Conservation (phyloP, 345 rosid species). For the Luvunga scandens region DNA sequence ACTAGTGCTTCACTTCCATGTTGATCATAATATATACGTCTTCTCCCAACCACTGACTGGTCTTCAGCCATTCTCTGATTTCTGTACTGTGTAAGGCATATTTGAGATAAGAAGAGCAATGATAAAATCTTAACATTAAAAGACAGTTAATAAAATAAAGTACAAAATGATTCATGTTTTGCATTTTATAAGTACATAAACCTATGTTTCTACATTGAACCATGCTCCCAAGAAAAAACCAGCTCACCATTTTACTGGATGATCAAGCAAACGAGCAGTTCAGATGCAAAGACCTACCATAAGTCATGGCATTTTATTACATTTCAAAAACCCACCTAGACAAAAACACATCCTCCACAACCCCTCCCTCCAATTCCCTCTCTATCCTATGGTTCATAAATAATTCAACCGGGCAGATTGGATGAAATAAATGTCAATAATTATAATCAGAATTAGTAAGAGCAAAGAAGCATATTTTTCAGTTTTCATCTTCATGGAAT, state of each 20-base stretch:
- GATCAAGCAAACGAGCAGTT: background rate
- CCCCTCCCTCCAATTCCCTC: background rate
- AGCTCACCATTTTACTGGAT: background rate
- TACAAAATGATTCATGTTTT: background rate
- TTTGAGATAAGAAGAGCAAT: conserved; percentile 38
- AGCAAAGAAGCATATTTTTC: background rate
- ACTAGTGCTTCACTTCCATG: conserved; percentile 93
- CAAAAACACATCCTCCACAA: background rate
- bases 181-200: background rate
- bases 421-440: background rate
- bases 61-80: conserved; percentile 99
- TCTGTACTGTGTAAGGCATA: conserved; percentile 55
- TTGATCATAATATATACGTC: conserved; percentile 94
- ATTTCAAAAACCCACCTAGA: background rate
- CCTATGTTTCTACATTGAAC: background rate
- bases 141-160: background rate
- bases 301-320: background rate
- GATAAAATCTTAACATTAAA: conserved; percentile 17
- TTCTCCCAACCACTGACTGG: conserved; percentile 97
- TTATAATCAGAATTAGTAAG: background rate
- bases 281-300: background rate
- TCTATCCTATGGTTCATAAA: background rate
- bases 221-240: background rate
- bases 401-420: background rate
- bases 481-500: background rate